Percentiles rank a stretch among this genome's conserved stretches.
Evolutionary conservation across 345 rosid genomes (phyloP).

Genomic region (Salix arbutifolia): DNA sequence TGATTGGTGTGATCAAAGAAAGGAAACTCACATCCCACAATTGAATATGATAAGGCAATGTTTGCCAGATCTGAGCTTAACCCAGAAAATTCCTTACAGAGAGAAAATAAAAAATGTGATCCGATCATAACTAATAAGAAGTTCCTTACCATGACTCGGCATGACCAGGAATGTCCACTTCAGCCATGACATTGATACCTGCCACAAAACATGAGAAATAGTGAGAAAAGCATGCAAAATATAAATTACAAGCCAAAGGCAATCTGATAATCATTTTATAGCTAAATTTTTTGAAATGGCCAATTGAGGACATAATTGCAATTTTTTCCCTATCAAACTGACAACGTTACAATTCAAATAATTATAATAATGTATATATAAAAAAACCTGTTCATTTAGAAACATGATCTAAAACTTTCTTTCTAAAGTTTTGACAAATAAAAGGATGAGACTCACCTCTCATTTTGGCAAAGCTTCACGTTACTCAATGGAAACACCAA

Average conservation of each 20-base stretch:
- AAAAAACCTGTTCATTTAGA: not conserved
- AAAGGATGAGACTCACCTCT: conserved; percentile 59
- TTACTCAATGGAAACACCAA: conserved; percentile 24
- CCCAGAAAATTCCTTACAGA: not conserved
- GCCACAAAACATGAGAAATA: conserved; percentile 21
- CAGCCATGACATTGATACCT: conserved; percentile 96
- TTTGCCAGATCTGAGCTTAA: conserved; percentile 1
- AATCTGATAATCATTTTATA: not conserved
- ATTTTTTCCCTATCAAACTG: not conserved
- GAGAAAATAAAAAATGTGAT: not conserved
- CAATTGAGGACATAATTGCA: not conserved
- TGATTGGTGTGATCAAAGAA: not conserved
- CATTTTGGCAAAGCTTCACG: conserved; percentile 78
- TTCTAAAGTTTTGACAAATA: not conserved
- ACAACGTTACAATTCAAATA: not conserved
- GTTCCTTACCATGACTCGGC: conserved; percentile 80
- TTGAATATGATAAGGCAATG: not conserved
- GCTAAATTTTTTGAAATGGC: not conserved
- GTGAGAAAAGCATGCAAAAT: not conserved
- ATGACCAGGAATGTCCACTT: conserved; percentile 96
- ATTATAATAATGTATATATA: not conserved
- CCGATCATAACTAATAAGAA: not conserved
- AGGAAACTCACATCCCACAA: not conserved
- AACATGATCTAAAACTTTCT: not conserved
- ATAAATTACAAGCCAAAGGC: not conserved